These are phyloP conservation scores for Chaetoscypha palmicola DNA, from an alignment of 2,329 filamentous ascomycete species.

Conservation along the genomic window DNA sequence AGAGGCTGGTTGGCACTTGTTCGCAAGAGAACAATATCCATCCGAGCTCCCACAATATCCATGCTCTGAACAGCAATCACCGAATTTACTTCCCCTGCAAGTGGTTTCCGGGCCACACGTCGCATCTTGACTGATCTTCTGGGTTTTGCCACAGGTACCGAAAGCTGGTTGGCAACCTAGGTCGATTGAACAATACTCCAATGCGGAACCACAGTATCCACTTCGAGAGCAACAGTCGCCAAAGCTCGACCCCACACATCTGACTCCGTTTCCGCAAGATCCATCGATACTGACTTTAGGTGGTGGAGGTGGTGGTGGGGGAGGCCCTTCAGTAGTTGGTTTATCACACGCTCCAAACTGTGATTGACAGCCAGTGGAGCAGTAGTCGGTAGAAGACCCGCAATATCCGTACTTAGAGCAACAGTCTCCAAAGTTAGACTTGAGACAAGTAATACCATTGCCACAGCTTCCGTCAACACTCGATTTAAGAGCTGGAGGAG, in stretches of 20 bases:
- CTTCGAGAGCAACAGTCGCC: too few species aligned
- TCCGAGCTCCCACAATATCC: conserved; percentile 14
- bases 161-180: too few species aligned
- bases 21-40: conserved; percentile 9
- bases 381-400: background rate
- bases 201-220: too few species aligned
- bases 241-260: background rate
- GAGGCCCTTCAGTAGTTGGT: background rate
- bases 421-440: conserved; percentile 7
- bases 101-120: conserved; percentile 10
- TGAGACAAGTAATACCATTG: conserved; percentile 5
- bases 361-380: background rate
- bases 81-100: conserved; percentile 11
- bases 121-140: conserved; percentile 12
- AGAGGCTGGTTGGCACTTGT: conserved; percentile 6
- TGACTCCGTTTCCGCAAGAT: background rate
- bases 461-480: conserved; percentile 13
- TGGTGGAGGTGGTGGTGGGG: background rate
- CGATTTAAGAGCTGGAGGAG: background rate
- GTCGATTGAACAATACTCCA: too few species aligned
- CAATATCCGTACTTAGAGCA: background rate
- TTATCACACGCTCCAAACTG: background rate
- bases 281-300: background rate
- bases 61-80: conserved; percentile 16
- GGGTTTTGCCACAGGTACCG: background rate